Evolutionary conservation across 805 yeast genomes (phyloP).

Genomic region (Teunomyces gatunensis): DNA sequence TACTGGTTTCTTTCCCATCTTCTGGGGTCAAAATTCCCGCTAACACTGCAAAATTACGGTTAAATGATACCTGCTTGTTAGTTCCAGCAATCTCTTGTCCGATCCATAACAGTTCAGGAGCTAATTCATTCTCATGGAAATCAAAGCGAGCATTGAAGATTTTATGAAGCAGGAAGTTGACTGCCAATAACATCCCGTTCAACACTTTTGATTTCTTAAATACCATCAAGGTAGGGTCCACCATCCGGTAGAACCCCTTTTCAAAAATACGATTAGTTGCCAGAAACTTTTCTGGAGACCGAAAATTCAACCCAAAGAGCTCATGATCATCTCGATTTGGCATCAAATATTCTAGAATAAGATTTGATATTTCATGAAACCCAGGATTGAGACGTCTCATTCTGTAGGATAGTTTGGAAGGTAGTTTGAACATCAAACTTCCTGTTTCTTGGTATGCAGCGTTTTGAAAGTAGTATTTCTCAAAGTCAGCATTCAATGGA

Average conservation of each 20-base stretch:
- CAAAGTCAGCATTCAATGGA: conserved; percentile 17
- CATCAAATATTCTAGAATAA: conserved; percentile 19
- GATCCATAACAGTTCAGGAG: conserved; percentile 31
- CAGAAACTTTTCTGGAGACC: conserved; percentile 8
- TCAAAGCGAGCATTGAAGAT: conserved; percentile 20
- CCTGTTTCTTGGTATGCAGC: conserved; percentile 22
- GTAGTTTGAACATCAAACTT: conserved; percentile 26
- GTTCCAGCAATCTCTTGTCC: conserved; percentile 33
- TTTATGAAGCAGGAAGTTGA: conserved; percentile 22
- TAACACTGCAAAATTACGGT: conserved; percentile 22
- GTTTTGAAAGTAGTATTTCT: conserved; percentile 15
- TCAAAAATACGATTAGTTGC: conserved; percentile 17
- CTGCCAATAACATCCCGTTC: conserved; percentile 26
- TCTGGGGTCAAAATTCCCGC: conserved; percentile 32
- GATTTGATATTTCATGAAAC: conserved; percentile 25
- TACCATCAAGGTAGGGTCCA: conserved; percentile 29
- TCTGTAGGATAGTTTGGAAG: conserved; percentile 18
- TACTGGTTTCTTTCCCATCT: conserved; percentile 14
- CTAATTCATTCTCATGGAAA: conserved; percentile 7
- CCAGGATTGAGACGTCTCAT: conserved; percentile 23
- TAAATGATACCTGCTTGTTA: conserved; percentile 20
- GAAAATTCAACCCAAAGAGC: conserved; percentile 16
- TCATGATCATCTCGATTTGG: conserved; percentile 17
- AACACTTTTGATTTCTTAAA: conserved; percentile 25
- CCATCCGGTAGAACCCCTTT: conserved; percentile 18